A percentile compares a stretch with the other conserved stretches of the same genome.
These are phyloP conservation scores for Aspergillus sparsus DNA, from an alignment of 495 filamentous ascomycete genomes.

Conservation along the genomic window DNA sequence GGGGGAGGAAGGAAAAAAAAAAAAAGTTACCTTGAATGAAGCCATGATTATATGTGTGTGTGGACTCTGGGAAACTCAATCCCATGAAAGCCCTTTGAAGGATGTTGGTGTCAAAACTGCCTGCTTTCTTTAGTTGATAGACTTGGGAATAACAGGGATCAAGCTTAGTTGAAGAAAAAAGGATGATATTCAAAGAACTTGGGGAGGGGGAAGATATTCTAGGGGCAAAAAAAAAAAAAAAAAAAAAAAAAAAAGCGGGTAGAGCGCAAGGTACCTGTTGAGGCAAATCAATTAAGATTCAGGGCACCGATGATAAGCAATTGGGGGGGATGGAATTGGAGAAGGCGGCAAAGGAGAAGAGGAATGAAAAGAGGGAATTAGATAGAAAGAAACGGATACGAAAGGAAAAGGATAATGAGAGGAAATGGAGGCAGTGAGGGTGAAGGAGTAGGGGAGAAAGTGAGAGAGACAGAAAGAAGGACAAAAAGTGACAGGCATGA, in stretches of 20 bases:
- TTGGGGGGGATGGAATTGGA: conserved; percentile 29
- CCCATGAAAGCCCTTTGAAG: conserved; percentile 38
- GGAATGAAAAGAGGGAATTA: conserved; percentile 12
- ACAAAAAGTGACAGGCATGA: conserved; percentile 20
- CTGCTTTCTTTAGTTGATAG: not conserved
- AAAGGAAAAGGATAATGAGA: not conserved
- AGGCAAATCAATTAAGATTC: conserved; percentile 20
- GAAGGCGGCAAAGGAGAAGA: conserved; percentile 15
- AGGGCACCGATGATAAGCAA: conserved; percentile 27
- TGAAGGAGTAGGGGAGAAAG: conserved; percentile 10
- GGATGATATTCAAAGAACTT: conserved; percentile 12
- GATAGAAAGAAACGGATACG: no score
- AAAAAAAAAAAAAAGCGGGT: conserved; percentile 17
- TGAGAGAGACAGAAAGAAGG: conserved; percentile 14
- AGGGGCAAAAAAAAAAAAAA: not conserved
- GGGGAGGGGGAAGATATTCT: conserved; percentile 5
- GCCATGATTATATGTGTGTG: conserved; percentile 40
- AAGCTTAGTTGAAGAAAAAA: conserved; percentile 6
- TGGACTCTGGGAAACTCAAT: conserved; percentile 36
- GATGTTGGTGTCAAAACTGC: conserved; percentile 20
- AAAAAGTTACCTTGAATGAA: conserved; percentile 47
- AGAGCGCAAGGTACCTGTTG: conserved; percentile 23
- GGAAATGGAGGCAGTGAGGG: conserved; percentile 15
- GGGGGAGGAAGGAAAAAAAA: conserved; percentile 13
- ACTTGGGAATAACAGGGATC: conserved; percentile 11